Evolutionary conservation across 192 early-diverging fungal genomes (phyloP), one percentile per base, ranked within the genome.

Genomic region (Rhizophagus clarus): DNA sequence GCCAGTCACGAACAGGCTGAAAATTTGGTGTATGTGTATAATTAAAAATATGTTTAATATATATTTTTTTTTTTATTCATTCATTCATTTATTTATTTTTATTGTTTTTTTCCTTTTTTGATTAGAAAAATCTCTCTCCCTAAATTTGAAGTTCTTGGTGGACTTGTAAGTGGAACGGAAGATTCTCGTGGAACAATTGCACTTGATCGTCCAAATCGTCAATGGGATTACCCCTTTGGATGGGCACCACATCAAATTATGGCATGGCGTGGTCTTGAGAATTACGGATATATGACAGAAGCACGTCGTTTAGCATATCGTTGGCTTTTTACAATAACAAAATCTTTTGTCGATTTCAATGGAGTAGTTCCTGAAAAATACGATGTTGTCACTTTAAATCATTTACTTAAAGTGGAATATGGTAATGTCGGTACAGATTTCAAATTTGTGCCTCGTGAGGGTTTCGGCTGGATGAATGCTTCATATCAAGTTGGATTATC

Each of bases 221-320:
- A 99, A 81, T 98, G 97, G 97, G 97, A 97, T 83, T 96, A 90
- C 67, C 94, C 92, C 4, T 94, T 92, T 77, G 95, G 98, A 9
- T 98, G 98, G 98, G 96, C 97, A n/a, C 98, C 98, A 61, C 98
- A 99, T 85, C 98, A 99, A 85, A 99, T 99, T 26, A 89, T 99
- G 82, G 94, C 95, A 11, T 99, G 98, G 98, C 87, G 91, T 75
- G 96, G 94, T 5, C 89, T 98, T 67, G 89, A 91, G 69, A 88
- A 91, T 75, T 99, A 99, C 85, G 94, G 93, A 11, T 94, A 88
- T 77, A 79, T 83, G 51, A 90, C 88, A 12, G 92, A 94, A 10
- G 92, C 95, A 1, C 88, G 89, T 11, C 88, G 96, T 31, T 83
- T 94, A 22, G 94, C 95, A 3, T 99, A 99, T 87, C 94, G 97